phyloP scores from a whole-genome alignment of 1,284 basidiomycete genomes.

The Clitocybe nebularis region DNA sequence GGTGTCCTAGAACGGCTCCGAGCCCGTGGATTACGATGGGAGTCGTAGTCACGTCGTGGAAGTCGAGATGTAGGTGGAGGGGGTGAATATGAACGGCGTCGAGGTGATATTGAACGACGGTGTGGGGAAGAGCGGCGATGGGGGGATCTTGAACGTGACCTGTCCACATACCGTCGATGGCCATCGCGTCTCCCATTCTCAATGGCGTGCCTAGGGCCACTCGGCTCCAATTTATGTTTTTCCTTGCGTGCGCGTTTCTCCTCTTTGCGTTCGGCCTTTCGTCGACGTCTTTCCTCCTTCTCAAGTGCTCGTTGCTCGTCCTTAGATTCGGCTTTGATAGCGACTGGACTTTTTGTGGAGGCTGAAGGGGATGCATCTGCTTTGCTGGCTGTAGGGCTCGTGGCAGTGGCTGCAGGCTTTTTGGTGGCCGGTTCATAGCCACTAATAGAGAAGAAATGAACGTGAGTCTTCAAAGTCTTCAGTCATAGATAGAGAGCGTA shows the following conservation, averaged over 20 bases:
- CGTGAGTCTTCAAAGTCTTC: background rate
- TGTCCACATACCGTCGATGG: conserved; percentile 26
- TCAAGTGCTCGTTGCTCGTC: conserved; percentile 33
- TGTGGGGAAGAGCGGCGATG: conserved; percentile 12
- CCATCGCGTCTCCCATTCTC: conserved; percentile 20
- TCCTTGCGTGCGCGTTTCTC: conserved; percentile 53
- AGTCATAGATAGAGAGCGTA: conserved; percentile 33
- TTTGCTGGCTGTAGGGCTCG: conserved; percentile 18
- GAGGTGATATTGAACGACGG: conserved; percentile 15
- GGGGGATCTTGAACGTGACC: conserved; percentile 44
- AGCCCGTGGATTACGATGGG: conserved; percentile 14
- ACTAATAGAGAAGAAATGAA: conserved; percentile 29
- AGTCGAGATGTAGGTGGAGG: conserved; percentile 17
- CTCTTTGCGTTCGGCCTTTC: conserved; percentile 58
- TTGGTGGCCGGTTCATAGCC: conserved; percentile 60
- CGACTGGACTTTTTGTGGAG: conserved; percentile 15
- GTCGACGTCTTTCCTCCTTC: conserved; percentile 54
- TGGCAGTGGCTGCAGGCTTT: conserved; percentile 26
- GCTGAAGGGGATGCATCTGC: conserved; percentile 31
- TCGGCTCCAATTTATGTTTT: conserved; percentile 30
- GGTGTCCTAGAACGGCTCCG: conserved; percentile 12
- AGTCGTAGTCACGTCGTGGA: background rate
- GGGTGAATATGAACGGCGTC: conserved; percentile 11
- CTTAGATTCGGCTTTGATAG: conserved; percentile 20
- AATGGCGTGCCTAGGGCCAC: conserved; percentile 20